These are phyloP conservation scores for Amyloporia xantha DNA, from an alignment of 768 basidiomycete species.

Conservation along the genomic window DNA sequence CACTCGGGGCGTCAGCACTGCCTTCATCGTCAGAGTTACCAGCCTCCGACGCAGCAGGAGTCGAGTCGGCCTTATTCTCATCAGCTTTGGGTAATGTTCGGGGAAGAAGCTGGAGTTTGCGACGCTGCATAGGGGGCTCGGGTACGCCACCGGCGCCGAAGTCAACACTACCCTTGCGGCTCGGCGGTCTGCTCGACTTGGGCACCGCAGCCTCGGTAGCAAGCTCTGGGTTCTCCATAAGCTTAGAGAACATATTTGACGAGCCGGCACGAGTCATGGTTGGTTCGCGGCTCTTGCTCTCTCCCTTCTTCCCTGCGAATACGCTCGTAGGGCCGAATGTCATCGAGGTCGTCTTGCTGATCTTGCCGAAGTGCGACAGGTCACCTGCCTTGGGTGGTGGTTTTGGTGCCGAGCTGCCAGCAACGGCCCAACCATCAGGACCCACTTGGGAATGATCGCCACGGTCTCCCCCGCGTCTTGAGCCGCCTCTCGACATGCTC, in stretches of 20 bases:
- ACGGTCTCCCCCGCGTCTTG: slow-evolving; percentile 76
- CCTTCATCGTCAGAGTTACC: slow-evolving; percentile 55
- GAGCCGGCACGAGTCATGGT: slow-evolving; percentile 78
- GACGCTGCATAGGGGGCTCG: slow-evolving; percentile 51
- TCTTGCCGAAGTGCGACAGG: slow-evolving; percentile 83
- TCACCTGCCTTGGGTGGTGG: slow-evolving; percentile 78
- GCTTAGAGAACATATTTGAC: slow-evolving; percentile 86
- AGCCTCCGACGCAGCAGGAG: slow-evolving; percentile 40
- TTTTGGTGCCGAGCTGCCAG: slow-evolving; percentile 32
- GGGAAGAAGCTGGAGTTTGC: slow-evolving; percentile 68
- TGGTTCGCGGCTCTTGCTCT: slow-evolving; percentile 50
- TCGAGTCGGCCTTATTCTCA: slow-evolving; percentile 26
- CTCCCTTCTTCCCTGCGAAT: slow-evolving; percentile 72
- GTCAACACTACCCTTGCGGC: slow-evolving; percentile 47
- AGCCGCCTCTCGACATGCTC: slow-evolving; percentile 87
- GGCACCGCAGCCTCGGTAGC: slow-evolving; percentile 37
- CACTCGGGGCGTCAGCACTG: slow-evolving; percentile 23
- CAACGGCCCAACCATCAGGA: slow-evolving; percentile 86
- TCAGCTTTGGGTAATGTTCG: slow-evolving; percentile 61
- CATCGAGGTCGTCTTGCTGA: slow-evolving; percentile 57
- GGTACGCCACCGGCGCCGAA: slow-evolving; percentile 37
- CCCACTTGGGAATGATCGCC: slow-evolving; percentile 50
- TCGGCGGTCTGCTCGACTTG: slow-evolving; percentile 47
- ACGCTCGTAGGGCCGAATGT: slow-evolving; percentile 83
- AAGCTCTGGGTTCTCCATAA: slow-evolving; percentile 56